Evolutionary conservation across 805 yeast species (phyloP).

Genomic region (Myxozyma neglecta): DNA sequence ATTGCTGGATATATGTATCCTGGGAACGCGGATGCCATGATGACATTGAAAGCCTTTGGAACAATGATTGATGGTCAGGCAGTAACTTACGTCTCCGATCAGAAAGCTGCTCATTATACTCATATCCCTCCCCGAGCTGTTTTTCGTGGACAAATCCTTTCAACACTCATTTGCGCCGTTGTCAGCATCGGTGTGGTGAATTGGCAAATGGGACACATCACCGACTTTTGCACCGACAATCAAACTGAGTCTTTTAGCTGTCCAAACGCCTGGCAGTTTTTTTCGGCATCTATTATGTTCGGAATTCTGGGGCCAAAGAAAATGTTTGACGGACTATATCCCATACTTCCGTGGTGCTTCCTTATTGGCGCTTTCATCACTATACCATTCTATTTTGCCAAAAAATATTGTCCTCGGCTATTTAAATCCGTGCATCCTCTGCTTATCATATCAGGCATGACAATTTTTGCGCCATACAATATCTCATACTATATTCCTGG

Average conservation of each 20-base stretch:
- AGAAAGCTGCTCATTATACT: slow-evolving; percentile 65
- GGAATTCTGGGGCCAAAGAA: slow-evolving; percentile 65
- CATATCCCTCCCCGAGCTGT: slow-evolving; percentile 63
- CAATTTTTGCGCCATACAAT: slow-evolving; percentile 41
- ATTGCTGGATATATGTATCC: slow-evolving; percentile 66
- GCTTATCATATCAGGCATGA: slow-evolving; percentile 39
- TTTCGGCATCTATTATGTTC: slow-evolving; percentile 61
- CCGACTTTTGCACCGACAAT: slow-evolving; percentile 46
- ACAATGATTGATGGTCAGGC: slow-evolving; percentile 47
- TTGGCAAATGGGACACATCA: slow-evolving; percentile 45
- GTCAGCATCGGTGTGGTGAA: slow-evolving; percentile 47
- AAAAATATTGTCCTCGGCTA: neutral
- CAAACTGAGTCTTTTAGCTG: slow-evolving; percentile 53
- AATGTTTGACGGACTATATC: slow-evolving; percentile 57
- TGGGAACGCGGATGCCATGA: slow-evolving; percentile 60
- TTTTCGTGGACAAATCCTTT: slow-evolving; percentile 52
- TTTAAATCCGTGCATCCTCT: slow-evolving; percentile 21
- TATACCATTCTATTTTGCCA: slow-evolving; percentile 4
- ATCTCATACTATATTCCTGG: slow-evolving; percentile 32
- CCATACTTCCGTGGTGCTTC: slow-evolving; percentile 59
- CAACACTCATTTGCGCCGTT: slow-evolving; percentile 49
- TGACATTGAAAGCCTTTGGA: slow-evolving; percentile 51
- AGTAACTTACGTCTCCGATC: slow-evolving; percentile 53
- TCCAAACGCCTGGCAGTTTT: slow-evolving; percentile 49
- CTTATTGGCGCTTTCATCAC: slow-evolving; percentile 52